Evolutionary conservation across 768 basidiomycete genomes (phyloP).

Genomic region (Boletus reticulatus): DNA sequence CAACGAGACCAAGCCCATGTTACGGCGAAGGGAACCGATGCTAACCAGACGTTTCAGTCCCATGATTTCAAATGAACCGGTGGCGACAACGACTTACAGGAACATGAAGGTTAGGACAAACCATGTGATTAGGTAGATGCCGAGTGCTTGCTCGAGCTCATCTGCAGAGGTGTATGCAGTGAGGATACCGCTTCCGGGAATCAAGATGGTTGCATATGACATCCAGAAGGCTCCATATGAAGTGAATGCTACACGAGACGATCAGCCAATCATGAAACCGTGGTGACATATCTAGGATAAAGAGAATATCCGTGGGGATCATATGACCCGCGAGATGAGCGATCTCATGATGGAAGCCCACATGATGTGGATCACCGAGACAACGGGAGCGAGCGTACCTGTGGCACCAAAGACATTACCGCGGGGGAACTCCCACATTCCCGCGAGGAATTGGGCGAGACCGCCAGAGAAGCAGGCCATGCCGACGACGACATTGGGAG

Average conservation of each 20-base stretch:
- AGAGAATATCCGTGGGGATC: background rate
- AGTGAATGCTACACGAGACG: slow-evolving; percentile 55
- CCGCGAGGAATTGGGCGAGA: slow-evolving; percentile 80
- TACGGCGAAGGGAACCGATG: slow-evolving; percentile 50
- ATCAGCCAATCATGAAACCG: background rate
- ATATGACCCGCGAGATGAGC: background rate
- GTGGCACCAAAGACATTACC: slow-evolving; percentile 73
- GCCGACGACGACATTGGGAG: slow-evolving; percentile 74
- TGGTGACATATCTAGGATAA: background rate
- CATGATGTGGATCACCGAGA: too few species aligned
- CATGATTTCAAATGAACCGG: background rate
- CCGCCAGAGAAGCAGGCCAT: slow-evolving; percentile 88
- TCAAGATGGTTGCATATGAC: slow-evolving; percentile 71
- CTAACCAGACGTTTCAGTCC: slow-evolving; percentile 24
- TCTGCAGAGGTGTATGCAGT: slow-evolving; percentile 43
- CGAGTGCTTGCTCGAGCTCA: slow-evolving; percentile 58
- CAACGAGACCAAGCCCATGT: slow-evolving; percentile 46
- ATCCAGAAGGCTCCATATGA: slow-evolving; percentile 90
- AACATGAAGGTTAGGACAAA: slow-evolving; percentile 68
- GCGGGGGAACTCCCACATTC: slow-evolving; percentile 82
- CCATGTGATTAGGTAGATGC: slow-evolving; percentile 76
- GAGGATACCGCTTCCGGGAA: slow-evolving; percentile 64
- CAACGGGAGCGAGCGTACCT: slow-evolving; percentile 36
- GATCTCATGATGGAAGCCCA: background rate
- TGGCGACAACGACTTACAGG: slow-evolving; percentile 41